These are phyloP conservation scores for Penicillium maclennaniae DNA, from an alignment of 495 filamentous ascomycete genomes.

Conservation along the genomic window DNA sequence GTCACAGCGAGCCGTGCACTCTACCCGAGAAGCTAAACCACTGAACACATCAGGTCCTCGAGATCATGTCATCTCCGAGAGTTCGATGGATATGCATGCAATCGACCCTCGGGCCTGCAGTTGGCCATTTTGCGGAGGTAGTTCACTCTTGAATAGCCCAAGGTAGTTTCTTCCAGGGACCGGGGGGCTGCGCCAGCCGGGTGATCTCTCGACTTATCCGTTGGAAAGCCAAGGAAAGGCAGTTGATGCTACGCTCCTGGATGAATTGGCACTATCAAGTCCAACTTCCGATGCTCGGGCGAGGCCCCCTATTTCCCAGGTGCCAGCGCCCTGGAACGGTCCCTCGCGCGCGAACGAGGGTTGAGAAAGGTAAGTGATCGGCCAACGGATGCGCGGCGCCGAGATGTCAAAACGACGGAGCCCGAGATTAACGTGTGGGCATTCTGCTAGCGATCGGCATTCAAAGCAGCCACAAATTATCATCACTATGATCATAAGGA, in stretches of 20 bases:
- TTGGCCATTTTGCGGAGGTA: background rate
- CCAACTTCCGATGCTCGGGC: background rate
- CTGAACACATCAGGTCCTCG: background rate
- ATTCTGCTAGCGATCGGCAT: background rate
- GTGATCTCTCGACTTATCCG: no score
- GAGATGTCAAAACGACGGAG: conserved; percentile 7
- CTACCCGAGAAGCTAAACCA: background rate
- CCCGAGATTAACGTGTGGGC: conserved; percentile 1
- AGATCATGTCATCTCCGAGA: background rate
- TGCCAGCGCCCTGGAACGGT: background rate
- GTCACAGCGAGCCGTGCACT: no score
- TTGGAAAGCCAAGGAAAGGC: no score
- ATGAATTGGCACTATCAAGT: no score
- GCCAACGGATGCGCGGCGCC: background rate
- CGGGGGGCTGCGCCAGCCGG: no score
- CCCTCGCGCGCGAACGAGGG: background rate
- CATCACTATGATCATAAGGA: no score
- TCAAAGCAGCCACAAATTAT: no score
- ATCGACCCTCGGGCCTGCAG: background rate
- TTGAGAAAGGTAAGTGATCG: conserved; percentile 11
- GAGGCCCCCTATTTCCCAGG: no score
- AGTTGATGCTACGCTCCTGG: no score
- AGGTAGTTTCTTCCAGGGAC: no score
- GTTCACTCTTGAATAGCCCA: no score
- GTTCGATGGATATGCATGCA: background rate